Base-by-base conservation (phyloP, 2,329 filamentous ascomycete genomes). In the Penicillium glabrum region DNA sequence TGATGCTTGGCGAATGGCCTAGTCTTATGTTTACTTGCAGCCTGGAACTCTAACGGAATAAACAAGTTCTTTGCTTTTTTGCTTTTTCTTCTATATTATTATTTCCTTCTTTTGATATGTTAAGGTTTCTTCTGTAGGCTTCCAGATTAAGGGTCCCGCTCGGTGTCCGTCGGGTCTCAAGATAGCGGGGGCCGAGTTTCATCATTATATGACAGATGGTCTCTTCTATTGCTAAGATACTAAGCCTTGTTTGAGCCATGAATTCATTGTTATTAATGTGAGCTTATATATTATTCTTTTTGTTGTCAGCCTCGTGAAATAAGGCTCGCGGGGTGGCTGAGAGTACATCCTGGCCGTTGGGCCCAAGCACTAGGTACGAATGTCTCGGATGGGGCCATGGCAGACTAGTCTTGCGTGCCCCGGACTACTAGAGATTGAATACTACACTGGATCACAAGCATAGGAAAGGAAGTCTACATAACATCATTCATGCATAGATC, bases 131-230 rank as follows among this genome's bases (percentile, higher is more conserved):
- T 44, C 26, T 52, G 19, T 35, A 56, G 35, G 24, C 46, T 48
- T 60, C 39, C 37, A 60, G 54, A 60, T 56, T 55, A 35, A 55
- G 14, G 44, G 52, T 33, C 26, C 45, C 55, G 48, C 48, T 31
- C 61, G 62, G 63, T 54, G 54, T 66, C 62, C 62, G 63, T 61
- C 63, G 63, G 63, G 50, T 45, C 56, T 59, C 48, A 55, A 31
- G 44, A 46, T 29, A 26, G 59, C 47, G 61, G 61, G 61, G 53
- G 46, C 54, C 33, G 29, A 29, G 58, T 62, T 62, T 60, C 55
- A 58, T 51, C 46, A 16, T 33, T 16, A 39, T 31, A 24, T 52
- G 54, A 62, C 27, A 37, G 37, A 23, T 21, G 6, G 8, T 14
- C n/a, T 54, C 53, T 59, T 61, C 59, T 60, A 57, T 52, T 61